Evolutionary conservation across 2,329 filamentous ascomycete species (phyloP), one percentile per base, ranked within the genome.

Genomic region (Aspergillus japonicus): DNA sequence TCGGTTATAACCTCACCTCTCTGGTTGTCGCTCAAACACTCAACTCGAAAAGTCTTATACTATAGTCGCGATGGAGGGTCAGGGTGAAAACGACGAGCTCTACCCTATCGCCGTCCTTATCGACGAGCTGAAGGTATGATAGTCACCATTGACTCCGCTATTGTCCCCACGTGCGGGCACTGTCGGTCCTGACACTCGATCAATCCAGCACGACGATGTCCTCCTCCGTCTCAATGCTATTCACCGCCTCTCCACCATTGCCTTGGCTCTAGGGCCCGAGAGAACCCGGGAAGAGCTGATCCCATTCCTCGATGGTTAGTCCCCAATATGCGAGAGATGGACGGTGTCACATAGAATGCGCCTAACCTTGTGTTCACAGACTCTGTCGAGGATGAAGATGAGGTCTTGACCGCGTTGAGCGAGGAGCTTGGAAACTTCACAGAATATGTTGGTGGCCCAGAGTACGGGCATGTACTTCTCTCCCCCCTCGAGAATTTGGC

Each of bases 31-130:
- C 64, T 65, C 59, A 64, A 29, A 50, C 59, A 56, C 65, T 65
- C 67, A 63, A 68, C 50, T 62, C 63, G 57, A 59, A 58, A 49
- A 56, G 19, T 53, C 47, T 66, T 62, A 62, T 53, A 67, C 58
- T 59, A 62, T 72, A 73, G 77, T 80, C 85, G 85, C 79, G 78
- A 98, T 98, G 94, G 92, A 97, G 82, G 89, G 89, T 81, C 85
- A 89, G 78, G 91, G 89, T 81, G 88, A 94, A 83, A 96, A 89
- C 79, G 95, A 99, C 82, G 96, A 98, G 88, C 92, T 99, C 74
- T 99, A 98, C 81, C 95, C 95, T 78, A 99, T 99, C 84, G 95
- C 96, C 75, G 95, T 99, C 70, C 89, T 99, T 80, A 99, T 99
- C 81, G 95, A 99, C 80, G 95, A 99, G 87, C 86, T 99, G 75